A percentile compares a stretch with the other conserved stretches of the same genome.
These are phyloP conservation scores for Fomitopsis pinicola DNA, from an alignment of 1,284 basidiomycete species.

Conservation along the genomic window DNA sequence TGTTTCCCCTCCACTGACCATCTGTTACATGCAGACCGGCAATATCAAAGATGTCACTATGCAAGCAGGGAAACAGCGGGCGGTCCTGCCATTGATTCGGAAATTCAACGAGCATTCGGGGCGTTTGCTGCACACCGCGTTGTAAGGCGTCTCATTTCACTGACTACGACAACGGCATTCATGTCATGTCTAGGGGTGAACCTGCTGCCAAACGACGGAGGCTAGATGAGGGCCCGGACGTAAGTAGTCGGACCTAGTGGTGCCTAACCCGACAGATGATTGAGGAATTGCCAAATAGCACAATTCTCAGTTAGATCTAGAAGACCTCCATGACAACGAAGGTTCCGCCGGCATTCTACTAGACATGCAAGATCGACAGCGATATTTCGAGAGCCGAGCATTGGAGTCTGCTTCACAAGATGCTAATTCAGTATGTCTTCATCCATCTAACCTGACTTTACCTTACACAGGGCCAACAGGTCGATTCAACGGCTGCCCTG, in stretches of 20 bases:
- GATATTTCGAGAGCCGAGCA: slow-evolving; percentile 70
- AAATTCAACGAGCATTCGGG: slow-evolving; percentile 98
- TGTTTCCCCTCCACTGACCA: not conserved
- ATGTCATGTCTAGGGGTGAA: slow-evolving; percentile 44
- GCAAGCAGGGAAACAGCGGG: slow-evolving; percentile 88
- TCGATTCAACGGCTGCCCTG: slow-evolving; percentile 43
- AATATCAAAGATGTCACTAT: slow-evolving; percentile 92
- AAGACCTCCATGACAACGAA: slow-evolving; percentile 77
- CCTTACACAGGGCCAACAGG: slow-evolving; percentile 19
- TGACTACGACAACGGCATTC: slow-evolving; percentile 3
- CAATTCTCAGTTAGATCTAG: slow-evolving; percentile 78
- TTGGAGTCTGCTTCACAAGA: slow-evolving; percentile 29
- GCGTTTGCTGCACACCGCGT: slow-evolving; percentile 72
- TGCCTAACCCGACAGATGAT: not conserved
- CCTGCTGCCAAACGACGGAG: slow-evolving; percentile 56
- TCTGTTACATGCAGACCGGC: slow-evolving; percentile 54
- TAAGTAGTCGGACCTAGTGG: slow-evolving; percentile 6
- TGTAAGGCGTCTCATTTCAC: slow-evolving; percentile 40
- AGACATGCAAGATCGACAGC: slow-evolving; percentile 77
- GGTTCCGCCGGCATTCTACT: slow-evolving; percentile 68
- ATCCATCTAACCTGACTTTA: not conserved
- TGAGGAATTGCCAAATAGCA: slow-evolving; percentile 20
- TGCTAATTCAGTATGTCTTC: slow-evolving; percentile 28
- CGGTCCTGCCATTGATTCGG: slow-evolving; percentile 88
- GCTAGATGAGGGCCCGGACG: slow-evolving; percentile 32